These are phyloP conservation scores for Suillus ampliporus DNA, from an alignment of 768 basidiomycete genomes.

Conservation along the genomic window DNA sequence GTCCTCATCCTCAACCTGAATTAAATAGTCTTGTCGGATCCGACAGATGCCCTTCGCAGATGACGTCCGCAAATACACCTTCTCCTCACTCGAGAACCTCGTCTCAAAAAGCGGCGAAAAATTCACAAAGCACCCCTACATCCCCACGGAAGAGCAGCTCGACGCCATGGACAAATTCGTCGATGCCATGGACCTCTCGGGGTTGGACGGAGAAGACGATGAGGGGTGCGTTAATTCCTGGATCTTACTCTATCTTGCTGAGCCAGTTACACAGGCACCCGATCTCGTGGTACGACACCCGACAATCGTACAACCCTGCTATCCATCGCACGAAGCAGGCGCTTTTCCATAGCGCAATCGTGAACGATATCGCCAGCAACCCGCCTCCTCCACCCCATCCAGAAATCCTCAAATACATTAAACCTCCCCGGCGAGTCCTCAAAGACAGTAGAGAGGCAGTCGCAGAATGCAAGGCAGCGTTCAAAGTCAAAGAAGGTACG, in stretches of 20 bases:
- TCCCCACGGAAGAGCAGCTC: slow-evolving; percentile 80
- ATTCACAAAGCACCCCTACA: slow-evolving; percentile 76
- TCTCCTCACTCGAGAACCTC: slow-evolving; percentile 78
- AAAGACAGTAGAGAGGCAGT: slow-evolving; percentile 63
- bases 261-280: slow-evolving; percentile 50
- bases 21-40: slow-evolving; percentile 3
- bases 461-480: slow-evolving; percentile 62
- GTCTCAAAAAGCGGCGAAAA: slow-evolving; percentile 76
- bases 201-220: slow-evolving; percentile 76
- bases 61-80: slow-evolving; percentile 87
- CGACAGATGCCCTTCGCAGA: slow-evolving; percentile 93
- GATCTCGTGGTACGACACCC: slow-evolving; percentile 77
- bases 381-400: slow-evolving; percentile 88
- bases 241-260: slow-evolving; percentile 4
- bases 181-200: slow-evolving; percentile 86
- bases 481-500: slow-evolving; percentile 83
- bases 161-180: slow-evolving; percentile 89
- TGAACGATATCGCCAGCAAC: slow-evolving; percentile 70
- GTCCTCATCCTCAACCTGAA: neutral
- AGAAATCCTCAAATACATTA: slow-evolving; percentile 82
- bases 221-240: slow-evolving; percentile 58
- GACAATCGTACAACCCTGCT: slow-evolving; percentile 84
- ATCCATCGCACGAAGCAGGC: slow-evolving; percentile 94
- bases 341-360: slow-evolving; percentile 85
- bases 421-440: slow-evolving; percentile 72